Conservation (phyloP, 192 early-diverging fungal genomes). For the Backusella psychrophila region DNA sequence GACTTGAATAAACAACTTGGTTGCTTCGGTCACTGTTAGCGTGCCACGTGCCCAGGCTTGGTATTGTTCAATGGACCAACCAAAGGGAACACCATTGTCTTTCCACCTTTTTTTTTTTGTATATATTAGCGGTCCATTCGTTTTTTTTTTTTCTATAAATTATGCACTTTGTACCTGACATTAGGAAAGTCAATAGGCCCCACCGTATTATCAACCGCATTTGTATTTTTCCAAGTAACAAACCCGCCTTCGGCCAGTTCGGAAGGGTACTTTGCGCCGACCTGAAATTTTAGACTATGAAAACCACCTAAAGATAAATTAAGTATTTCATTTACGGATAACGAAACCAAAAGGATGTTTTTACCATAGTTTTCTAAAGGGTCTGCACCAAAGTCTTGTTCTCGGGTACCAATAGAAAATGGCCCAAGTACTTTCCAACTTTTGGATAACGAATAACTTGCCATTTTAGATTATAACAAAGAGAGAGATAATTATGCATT, state of each 20-base stretch:
- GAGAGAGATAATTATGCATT: too few relatives aligned
- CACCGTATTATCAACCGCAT: conserved; percentile 48
- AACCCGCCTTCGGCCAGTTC: conserved; percentile 60
- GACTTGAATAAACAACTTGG: conserved; percentile 39
- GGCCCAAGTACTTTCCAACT: conserved; percentile 61
- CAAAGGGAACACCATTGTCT: conserved; percentile 24
- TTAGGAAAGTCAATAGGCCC: conserved; percentile 48
- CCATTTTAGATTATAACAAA: background rate
- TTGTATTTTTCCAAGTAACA: conserved; percentile 55
- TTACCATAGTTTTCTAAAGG: conserved; percentile 70
- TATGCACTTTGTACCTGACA: conserved; percentile 32
- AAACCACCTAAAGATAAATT: conserved; percentile 56
- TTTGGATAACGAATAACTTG: background rate
- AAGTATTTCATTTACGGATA: background rate
- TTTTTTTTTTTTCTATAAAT: background rate
- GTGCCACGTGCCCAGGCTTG: conserved; percentile 48
- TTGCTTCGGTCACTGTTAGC: conserved; percentile 21
- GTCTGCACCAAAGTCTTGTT: conserved; percentile 66
- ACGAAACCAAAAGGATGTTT: background rate
- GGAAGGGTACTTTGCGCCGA: conserved; percentile 53
- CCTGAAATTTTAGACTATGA: conserved; percentile 47
- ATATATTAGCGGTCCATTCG: too few relatives aligned
- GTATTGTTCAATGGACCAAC: conserved; percentile 53
- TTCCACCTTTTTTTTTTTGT: conserved; percentile 13
- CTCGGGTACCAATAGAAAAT: conserved; percentile 60